phyloP scores from a whole-genome alignment of 2,329 filamentous ascomycete genomes.

The Monilinia vaccinii-corymbosi region DNA sequence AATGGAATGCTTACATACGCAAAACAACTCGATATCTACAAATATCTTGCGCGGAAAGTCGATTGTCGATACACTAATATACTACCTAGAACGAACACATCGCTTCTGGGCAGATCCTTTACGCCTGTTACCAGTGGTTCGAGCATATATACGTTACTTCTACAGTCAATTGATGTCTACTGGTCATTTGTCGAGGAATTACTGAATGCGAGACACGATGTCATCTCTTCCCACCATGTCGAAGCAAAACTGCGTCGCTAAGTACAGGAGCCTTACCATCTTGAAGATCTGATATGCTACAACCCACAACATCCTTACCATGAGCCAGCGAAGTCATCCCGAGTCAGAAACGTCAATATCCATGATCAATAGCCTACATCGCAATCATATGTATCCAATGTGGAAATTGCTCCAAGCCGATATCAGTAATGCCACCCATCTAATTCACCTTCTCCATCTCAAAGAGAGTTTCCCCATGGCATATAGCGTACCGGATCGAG shows the following conservation, averaged over 20 bases:
- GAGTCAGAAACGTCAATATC: constrained; percentile 12
- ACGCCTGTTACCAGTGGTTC: constrained; percentile 10
- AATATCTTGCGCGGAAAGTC: background rate
- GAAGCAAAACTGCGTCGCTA: constrained; percentile 18
- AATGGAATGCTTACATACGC: constrained; percentile 11
- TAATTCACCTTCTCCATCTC: constrained; percentile 14
- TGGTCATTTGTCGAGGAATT: constrained; percentile 14
- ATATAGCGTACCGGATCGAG: constrained; percentile 19
- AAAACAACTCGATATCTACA: background rate
- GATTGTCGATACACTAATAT: too few relatives aligned
- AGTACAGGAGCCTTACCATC: background rate
- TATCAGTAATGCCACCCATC: constrained; percentile 13
- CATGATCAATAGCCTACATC: background rate
- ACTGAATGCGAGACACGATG: constrained; percentile 9
- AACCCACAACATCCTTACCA: constrained; percentile 15
- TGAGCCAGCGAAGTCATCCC: background rate
- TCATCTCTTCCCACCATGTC: constrained; percentile 8
- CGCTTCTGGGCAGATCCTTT: constrained; percentile 16
- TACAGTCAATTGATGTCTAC: background rate
- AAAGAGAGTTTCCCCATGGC: constrained; percentile 14
- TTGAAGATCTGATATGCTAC: constrained; percentile 18
- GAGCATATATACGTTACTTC: constrained; percentile 16
- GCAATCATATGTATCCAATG: background rate
- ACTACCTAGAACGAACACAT: constrained; percentile 5
- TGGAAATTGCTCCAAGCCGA: constrained; percentile 9